Base-by-base conservation (phyloP, 2,329 filamentous ascomycete species). In the Phyllosticta citriasiana region DNA sequence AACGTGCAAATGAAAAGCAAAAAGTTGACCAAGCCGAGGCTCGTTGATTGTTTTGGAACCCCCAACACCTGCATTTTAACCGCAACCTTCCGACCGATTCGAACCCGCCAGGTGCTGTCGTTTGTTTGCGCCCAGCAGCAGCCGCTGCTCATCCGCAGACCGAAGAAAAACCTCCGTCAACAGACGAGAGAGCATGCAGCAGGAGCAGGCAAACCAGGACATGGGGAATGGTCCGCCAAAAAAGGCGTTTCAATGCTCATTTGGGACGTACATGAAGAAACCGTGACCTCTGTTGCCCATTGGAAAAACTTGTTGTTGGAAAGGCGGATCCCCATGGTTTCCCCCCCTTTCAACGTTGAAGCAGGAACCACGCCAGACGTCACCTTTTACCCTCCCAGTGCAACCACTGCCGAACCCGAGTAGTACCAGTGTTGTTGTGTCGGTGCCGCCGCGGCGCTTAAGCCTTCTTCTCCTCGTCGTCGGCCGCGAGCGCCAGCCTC, bases 401-500 rank as follows among this genome's bases (percentile, higher is more conserved):
- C 47, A 53, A n/a, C 40, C 12, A 47, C n/a, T 47, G 40, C 14
- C n/a, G 40, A 47, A 47, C n/a, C 40, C 40, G n/a, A 47, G 27
- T 30, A 57, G 61, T n/a, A 40, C 33, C 33, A 47, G 14, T n/a
- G n/a, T 7, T 7, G 40, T n/a, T n/a, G 14, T 7, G 40, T n/a
- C 14, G 14, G 40, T 40, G 33, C 33, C 33, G 33, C 33, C n/a
- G 33, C 33, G 10, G 30, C 33, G 64, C 66, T 69, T 73, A 63
- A 47, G 55, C 73, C 69, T 57, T 56, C 70, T 79, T 70, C 67
- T 77, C 72, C 70, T 80, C 79, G 63, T 78, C 84, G 74, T 91
- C 91, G 77, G 83, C 90, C 74, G 88, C 77, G 78, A 95, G 78
- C 76, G 90, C 91, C 76, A 85, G 88, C 79, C 91, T 87, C 93